Percentiles rank a stretch among this genome's conserved stretches.
These are phyloP conservation scores for Lachnellula willkommii DNA, from an alignment of 2,329 filamentous ascomycete species.

Conservation along the genomic window DNA sequence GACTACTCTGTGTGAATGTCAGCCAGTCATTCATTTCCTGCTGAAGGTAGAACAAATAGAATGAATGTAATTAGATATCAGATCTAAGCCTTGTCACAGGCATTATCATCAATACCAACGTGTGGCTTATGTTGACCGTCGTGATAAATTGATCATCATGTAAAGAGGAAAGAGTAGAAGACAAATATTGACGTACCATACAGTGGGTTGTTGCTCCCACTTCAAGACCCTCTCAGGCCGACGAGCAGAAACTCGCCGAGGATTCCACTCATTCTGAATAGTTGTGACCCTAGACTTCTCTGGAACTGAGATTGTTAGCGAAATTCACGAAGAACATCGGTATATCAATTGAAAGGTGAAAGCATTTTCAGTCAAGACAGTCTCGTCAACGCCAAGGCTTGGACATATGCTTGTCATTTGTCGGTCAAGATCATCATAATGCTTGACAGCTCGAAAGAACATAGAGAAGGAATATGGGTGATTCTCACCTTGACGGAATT, in stretches of 20 bases:
- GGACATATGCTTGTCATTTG: constrained; percentile 97
- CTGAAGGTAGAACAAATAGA: neutral
- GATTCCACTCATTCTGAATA: too few relatives aligned
- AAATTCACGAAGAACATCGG: constrained; percentile 1
- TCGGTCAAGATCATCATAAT: constrained; percentile 77
- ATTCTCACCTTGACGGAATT: constrained; percentile 3
- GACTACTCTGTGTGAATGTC: neutral
- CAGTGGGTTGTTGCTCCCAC: too few relatives aligned
- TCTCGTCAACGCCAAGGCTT: constrained; percentile 61
- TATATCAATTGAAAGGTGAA: constrained; percentile 4
- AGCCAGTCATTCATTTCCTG: neutral
- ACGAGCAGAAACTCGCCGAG: too few relatives aligned
- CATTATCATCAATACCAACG: constrained; percentile 69
- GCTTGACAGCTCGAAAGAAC: constrained; percentile 26
- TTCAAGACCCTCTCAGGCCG: too few relatives aligned
- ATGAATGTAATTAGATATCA: constrained; percentile 25
- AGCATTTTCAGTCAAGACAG: constrained; percentile 44
- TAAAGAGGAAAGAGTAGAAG: constrained; percentile 30
- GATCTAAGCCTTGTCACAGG: constrained; percentile 65
- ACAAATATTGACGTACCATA: constrained; percentile 14
- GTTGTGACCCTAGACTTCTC: too few relatives aligned
- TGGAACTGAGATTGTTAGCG: constrained; percentile 13
- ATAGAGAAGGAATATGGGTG: constrained; percentile 14
- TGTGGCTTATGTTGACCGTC: constrained; percentile 79
- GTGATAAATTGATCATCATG: constrained; percentile 75